Evolutionary conservation across 2,329 filamentous ascomycete species (phyloP), one percentile per base, ranked within the genome.

Genomic region (Colletotrichum siamense): DNA sequence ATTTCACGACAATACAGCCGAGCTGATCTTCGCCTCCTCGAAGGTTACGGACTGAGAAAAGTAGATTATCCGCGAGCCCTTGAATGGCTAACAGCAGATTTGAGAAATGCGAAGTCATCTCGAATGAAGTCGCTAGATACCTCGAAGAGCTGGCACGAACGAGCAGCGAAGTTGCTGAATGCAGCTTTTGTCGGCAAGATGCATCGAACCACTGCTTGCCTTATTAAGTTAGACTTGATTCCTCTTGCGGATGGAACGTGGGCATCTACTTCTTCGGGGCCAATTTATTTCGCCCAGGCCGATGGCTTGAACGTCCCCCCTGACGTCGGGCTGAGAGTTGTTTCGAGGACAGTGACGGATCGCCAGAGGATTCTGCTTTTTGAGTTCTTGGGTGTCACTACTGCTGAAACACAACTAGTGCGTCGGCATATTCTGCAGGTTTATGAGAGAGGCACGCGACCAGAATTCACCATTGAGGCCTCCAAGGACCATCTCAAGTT

Each of bases 351-450:
- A 24, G 49, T 55, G 49, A 24, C 22, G 2, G 2, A 24, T 24
- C 49, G 6, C 13, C 49, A 55, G 4, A n/a, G 49, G 8, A 4
- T 22, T 4, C 18, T 12, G 22, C 49, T 55, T n/a, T 55, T 55
- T 5, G 7, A 55, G n/a, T 55, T 5, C 22, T 24, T 55, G 49
- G 49, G 49, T 4, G 49, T 55, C 49, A 55, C 18, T n/a, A 8
- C n/a, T 15, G 49, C 49, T 55, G 18, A 13, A 24, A 13, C 0
- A n/a, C 0, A 24, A n/a, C 10, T n/a, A 1, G 49, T 55, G 10
- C 49, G n/a, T 0, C 9, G 13, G 49, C 0, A n/a, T 15, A 55
- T 55, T 15, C 3, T 55, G 22, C 18, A 55, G 0, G 15, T 0
- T 55, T 55, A 55, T 24, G 6, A 55, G 0, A n/a, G 10, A 55